Evolutionary conservation across 2,329 filamentous ascomycete species (phyloP).

Genomic region (Sclerotinia borealis): DNA sequence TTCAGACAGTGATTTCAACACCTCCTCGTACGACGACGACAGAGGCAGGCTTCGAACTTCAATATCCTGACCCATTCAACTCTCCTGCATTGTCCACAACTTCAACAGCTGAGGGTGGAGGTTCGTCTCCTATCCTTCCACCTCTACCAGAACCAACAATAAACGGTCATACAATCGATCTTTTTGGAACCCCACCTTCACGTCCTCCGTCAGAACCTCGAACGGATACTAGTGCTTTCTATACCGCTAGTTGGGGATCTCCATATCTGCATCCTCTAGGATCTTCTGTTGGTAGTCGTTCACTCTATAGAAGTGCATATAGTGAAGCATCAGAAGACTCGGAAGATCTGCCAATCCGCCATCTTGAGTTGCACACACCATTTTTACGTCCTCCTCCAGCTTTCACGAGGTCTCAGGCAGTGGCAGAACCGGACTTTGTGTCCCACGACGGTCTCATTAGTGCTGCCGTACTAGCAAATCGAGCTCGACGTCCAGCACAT

Average conservation of each 20-base stretch:
- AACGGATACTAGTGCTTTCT: constrained; percentile 40
- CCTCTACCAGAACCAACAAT: constrained; percentile 53
- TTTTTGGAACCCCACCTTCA: constrained; percentile 48
- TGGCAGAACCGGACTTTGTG: constrained; percentile 35
- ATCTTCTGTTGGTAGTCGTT: constrained; percentile 13
- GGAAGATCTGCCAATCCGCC: constrained; percentile 55
- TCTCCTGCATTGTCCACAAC: constrained; percentile 57
- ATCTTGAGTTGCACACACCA: constrained; percentile 55
- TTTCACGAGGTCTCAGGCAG: constrained; percentile 32
- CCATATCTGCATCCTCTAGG: constrained; percentile 65
- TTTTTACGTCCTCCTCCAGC: constrained; percentile 53
- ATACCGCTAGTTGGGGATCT: constrained; percentile 84
- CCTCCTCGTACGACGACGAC: constrained; percentile 54
- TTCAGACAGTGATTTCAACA: constrained; percentile 33
- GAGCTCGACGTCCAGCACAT: constrained; percentile 51
- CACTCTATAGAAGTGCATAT: constrained; percentile 33
- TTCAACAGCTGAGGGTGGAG: constrained; percentile 54
- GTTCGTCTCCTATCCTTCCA: constrained; percentile 52
- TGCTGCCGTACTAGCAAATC: constrained; percentile 57
- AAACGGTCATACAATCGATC: constrained; percentile 47
- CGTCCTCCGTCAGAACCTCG: constrained; percentile 12
- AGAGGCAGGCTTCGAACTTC: constrained; percentile 45
- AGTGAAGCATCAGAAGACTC: constrained; percentile 54
- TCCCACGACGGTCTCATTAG: constrained; percentile 32
- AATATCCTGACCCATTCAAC: constrained; percentile 33